Percentiles rank a stretch among this genome's conserved stretches.
Evolutionary conservation across 2,329 filamentous ascomycete genomes (phyloP).

Genomic region (Colletotrichum truncatum): DNA sequence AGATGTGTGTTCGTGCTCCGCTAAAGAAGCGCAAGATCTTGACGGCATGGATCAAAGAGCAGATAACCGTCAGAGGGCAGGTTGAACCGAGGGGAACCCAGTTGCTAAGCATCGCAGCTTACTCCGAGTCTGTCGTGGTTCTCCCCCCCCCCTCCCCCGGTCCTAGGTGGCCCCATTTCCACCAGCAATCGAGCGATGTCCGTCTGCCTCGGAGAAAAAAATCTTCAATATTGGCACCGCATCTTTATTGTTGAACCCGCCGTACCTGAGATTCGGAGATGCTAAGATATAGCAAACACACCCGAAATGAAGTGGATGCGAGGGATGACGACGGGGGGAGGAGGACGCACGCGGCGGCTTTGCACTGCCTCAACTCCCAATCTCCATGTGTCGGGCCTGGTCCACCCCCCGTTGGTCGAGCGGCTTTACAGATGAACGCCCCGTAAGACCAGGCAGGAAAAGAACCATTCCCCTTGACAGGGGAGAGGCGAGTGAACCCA

Average conservation of each 20-base stretch:
- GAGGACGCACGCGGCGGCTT: not conserved
- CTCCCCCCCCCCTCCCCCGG: not conserved
- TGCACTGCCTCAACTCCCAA: constrained; percentile 3
- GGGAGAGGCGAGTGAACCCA: too few species aligned
- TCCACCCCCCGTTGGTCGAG: not conserved
- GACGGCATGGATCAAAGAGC: constrained; percentile 2
- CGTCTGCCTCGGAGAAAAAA: not conserved
- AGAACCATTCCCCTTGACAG: too few species aligned
- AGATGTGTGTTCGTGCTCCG: constrained; percentile 1
- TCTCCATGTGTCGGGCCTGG: not conserved
- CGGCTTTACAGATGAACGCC: not conserved
- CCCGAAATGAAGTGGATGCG: constrained; percentile 8
- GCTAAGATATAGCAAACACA: not conserved
- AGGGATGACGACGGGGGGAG: not conserved
- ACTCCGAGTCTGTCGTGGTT: not conserved
- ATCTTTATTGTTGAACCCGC: not conserved
- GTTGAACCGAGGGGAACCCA: constrained; percentile 4
- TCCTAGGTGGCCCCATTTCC: constrained; percentile 10
- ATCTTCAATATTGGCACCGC: not conserved
- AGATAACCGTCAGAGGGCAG: not conserved
- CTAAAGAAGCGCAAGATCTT: constrained; percentile 28
- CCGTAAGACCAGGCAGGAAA: too few species aligned
- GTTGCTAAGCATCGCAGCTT: constrained; percentile 3
- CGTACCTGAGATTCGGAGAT: not conserved
- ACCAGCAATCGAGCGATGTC: not conserved